A percentile compares a stretch with the other conserved stretches of the same genome.
Conservation (phyloP, 768 basidiomycete genomes). For the Megacollybia marginata region DNA sequence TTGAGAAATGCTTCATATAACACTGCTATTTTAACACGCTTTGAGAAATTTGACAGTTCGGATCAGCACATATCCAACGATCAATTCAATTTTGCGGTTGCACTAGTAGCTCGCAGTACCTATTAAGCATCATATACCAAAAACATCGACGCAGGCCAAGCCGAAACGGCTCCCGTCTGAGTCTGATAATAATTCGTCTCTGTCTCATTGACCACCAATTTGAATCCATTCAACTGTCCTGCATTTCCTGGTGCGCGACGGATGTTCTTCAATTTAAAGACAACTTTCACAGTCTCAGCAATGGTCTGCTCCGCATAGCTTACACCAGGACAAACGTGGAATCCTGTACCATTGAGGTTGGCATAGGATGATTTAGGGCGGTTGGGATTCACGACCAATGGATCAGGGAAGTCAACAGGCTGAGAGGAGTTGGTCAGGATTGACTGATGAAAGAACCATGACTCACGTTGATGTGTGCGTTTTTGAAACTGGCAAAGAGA, state of each 20-base stretch:
- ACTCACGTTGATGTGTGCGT: constrained; percentile 35
- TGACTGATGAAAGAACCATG: not conserved
- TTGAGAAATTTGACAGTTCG: no score
- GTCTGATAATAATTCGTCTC: constrained; percentile 27
- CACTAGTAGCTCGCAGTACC: no score
- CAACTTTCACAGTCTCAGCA: constrained; percentile 5
- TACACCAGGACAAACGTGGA: constrained; percentile 8
- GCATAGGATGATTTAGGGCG: constrained; percentile 23
- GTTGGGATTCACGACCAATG: constrained; percentile 27
- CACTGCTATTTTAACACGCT: no score
- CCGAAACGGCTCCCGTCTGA: constrained; percentile 24
- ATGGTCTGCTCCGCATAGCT: constrained; percentile 4
- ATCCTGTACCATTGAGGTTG: constrained; percentile 14
- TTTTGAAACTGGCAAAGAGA: constrained; percentile 32
- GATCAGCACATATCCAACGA: no score
- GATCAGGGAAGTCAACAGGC: constrained; percentile 36
- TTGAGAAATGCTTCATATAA: no score
- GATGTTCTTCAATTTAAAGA: constrained; percentile 8
- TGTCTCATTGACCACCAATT: constrained; percentile 21
- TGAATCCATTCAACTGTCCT: constrained; percentile 29
- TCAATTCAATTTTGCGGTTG: no score
- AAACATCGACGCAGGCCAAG: constrained; percentile 31
- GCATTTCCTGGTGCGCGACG: constrained; percentile 32
- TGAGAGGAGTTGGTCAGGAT: constrained; percentile 5
- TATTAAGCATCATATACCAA: constrained; percentile 8